Conservation (phyloP, 768 basidiomycete species). For the Paxillus rubicundulus region DNA sequence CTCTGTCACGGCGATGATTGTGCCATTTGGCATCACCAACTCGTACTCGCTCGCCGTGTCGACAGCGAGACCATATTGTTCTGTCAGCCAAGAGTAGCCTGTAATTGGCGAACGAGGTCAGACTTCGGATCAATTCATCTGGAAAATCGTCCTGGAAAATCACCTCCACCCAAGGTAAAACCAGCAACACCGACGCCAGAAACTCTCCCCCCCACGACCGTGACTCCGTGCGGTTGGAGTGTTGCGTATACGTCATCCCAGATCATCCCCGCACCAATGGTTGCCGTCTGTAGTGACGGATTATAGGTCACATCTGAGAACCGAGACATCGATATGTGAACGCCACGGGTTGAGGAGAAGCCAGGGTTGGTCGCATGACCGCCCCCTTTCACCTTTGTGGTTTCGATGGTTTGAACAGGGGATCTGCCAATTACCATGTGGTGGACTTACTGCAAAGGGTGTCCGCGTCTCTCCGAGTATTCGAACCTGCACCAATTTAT, state of each 20-base stretch:
- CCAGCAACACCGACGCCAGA: conserved; percentile 60
- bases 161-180: conserved; percentile 58
- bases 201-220: conserved; percentile 59
- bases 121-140: not conserved
- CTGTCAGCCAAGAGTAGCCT: conserved; percentile 67
- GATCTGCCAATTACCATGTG: no score
- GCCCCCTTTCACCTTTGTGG: conserved; percentile 54
- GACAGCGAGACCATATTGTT: conserved; percentile 54
- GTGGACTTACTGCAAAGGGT: no score
- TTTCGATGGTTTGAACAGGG: no score
- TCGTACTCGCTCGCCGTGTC: conserved; percentile 58
- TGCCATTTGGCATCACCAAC: conserved; percentile 58
- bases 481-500: no score
- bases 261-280: conserved; percentile 42
- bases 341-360: conserved; percentile 56
- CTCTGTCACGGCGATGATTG: conserved; percentile 37
- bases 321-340: conserved; percentile 53
- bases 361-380: conserved; percentile 54
- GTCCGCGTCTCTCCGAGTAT: no score
- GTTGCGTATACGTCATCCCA: conserved; percentile 68
- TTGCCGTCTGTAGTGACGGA: conserved; percentile 36
- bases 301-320: conserved; percentile 45
- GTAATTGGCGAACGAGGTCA: not conserved
- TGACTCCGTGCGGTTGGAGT: conserved; percentile 47
- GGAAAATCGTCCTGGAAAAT: conserved; percentile 1